Evolutionary conservation across 805 yeast species (phyloP).

Genomic region (baker's yeast (Saccharomyces cerevisiae)): DNA sequence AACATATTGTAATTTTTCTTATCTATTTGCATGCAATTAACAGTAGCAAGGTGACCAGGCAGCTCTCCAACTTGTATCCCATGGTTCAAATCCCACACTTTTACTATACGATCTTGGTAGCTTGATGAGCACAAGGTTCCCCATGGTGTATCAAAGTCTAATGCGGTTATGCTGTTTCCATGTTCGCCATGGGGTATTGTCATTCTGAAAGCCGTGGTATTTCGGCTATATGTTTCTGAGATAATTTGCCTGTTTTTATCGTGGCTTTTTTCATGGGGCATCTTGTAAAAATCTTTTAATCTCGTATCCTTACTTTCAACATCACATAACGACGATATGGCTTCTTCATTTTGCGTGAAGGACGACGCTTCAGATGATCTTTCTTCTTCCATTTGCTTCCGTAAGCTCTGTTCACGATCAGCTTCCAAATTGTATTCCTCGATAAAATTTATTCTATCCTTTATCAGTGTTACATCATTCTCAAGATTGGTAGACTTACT

Average conservation of each 20-base stretch:
- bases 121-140: constrained; percentile 66
- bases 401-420: constrained; percentile 3
- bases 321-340: background rate
- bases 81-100: constrained; percentile 73
- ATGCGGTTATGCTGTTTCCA: constrained; percentile 42
- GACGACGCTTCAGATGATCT: background rate
- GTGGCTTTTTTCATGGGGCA: background rate
- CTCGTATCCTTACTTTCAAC: background rate
- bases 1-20: constrained; percentile 34
- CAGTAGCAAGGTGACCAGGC: constrained; percentile 58
- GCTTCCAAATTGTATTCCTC: constrained; percentile 30
- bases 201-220: background rate
- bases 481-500: constrained; percentile 45
- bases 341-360: background rate
- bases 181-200: constrained; percentile 33
- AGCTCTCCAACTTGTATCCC: constrained; percentile 44
- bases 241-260: background rate
- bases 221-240: background rate
- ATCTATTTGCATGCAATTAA: constrained; percentile 52
- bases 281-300: background rate
- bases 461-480: constrained; percentile 34
- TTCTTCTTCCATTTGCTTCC: constrained; percentile 5
- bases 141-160: constrained; percentile 66
- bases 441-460: constrained; percentile 34
- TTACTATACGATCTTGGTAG: constrained; percentile 65